A percentile compares a stretch with the other conserved stretches of the same genome.
Evolutionary conservation across 257 asterid species (phyloP).

Genomic region (Petunia axillaris): DNA sequence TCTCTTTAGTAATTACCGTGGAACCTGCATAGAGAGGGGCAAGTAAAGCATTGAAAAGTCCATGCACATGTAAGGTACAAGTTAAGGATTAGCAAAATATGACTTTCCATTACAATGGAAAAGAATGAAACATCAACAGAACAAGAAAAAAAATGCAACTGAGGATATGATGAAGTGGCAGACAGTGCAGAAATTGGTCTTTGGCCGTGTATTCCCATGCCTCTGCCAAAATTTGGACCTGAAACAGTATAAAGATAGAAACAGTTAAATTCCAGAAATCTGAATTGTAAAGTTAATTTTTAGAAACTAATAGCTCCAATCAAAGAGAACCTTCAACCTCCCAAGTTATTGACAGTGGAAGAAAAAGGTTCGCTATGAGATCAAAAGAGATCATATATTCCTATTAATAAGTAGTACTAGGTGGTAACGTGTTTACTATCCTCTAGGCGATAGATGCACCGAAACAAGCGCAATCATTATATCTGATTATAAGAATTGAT

Average conservation of each 20-base stretch:
- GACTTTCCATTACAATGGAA: conserved; percentile 17
- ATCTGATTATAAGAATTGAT: not conserved
- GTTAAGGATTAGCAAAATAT: conserved; percentile 54
- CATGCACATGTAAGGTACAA: conserved; percentile 76
- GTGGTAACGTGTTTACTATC: not conserved
- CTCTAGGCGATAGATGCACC: not conserved
- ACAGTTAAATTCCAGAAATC: conserved; percentile 20
- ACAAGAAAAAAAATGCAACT: conserved; percentile 18
- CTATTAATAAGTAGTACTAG: not conserved
- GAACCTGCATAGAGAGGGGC: conserved; percentile 87
- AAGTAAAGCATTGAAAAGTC: conserved; percentile 82
- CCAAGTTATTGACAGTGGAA: not conserved
- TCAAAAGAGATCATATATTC: not conserved
- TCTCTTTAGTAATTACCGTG: conserved; percentile 1
- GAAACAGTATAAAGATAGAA: conserved; percentile 32
- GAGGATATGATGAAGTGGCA: conserved; percentile 97
- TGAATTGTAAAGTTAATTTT: not conserved
- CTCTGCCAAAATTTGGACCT: conserved; percentile 78
- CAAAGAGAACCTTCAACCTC: not conserved
- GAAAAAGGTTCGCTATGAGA: not conserved
- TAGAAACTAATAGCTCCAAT: conserved; percentile 3
- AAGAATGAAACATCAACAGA: not conserved
- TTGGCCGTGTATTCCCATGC: conserved; percentile 78
- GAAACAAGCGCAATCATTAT: not conserved
- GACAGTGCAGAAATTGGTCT: conserved; percentile 80